phyloP scores from a whole-genome alignment of 148 eudicot genomes.

The Rhododendron kiyosumense region DNA sequence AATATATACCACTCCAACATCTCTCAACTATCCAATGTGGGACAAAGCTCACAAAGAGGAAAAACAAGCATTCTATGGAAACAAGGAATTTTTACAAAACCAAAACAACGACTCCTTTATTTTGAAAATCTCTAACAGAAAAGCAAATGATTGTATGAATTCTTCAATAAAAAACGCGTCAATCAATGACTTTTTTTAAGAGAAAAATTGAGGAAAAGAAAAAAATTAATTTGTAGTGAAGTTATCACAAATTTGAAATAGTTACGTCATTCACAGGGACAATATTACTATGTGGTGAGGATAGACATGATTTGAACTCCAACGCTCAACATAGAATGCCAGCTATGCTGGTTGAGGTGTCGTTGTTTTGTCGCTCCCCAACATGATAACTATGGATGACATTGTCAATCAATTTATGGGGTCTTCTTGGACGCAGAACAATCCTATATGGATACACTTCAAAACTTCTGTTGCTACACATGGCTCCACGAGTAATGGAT shows the following conservation, averaged over 20 bases:
- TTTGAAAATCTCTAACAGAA: no score
- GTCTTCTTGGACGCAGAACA: conserved; percentile 43
- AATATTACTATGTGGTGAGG: background rate
- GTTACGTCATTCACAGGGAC: conserved; percentile 6
- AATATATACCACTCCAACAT: no score
- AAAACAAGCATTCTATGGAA: no score
- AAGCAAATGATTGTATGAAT: no score
- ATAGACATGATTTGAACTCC: background rate
- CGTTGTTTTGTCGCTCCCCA: conserved; percentile 18
- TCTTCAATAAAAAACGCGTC: no score
- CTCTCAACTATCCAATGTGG: no score
- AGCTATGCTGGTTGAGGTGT: conserved; percentile 30
- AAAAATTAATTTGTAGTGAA: no score
- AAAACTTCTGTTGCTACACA: conserved; percentile 19
- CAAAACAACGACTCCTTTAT: no score
- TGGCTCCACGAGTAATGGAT: conserved; percentile 19
- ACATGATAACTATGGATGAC: conserved; percentile 24
- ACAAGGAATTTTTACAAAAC: no score
- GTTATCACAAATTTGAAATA: background rate
- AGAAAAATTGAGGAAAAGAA: background rate
- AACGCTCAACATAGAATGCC: conserved; percentile 4
- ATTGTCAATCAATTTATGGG: conserved; percentile 28
- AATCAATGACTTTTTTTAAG: no score
- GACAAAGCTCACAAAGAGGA: no score
- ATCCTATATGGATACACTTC: conserved; percentile 37